A percentile compares a stretch with the other conserved stretches of the same genome.
phyloP scores from a whole-genome alignment of 2,329 filamentous ascomycete species.

The Penicillium sp. region DNA sequence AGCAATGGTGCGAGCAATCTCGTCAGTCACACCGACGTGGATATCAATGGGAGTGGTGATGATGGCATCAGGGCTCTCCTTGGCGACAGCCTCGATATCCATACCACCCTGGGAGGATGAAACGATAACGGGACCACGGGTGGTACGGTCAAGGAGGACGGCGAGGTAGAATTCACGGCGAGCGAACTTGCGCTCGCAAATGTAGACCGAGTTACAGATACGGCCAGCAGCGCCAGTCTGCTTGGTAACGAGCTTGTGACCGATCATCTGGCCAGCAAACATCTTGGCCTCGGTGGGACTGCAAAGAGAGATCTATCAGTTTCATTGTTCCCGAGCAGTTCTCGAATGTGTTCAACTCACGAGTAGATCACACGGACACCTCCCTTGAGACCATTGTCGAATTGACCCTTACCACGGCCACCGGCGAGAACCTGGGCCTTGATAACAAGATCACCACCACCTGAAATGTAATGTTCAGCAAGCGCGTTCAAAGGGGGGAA shows the following conservation, averaged over 20 bases:
- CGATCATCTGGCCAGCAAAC: conserved; percentile 99
- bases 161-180: conserved; percentile 98
- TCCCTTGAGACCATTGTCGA: conserved; percentile 98
- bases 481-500: neutral
- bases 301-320: conserved; percentile 13
- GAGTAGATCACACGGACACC: conserved; percentile 99
- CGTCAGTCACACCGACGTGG: conserved; percentile 90
- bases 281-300: conserved; percentile 88
- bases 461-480: conserved; percentile 38
- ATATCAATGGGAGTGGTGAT: conserved; percentile 92
- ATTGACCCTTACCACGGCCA: conserved; percentile 94
- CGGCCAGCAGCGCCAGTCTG: conserved; percentile 92
- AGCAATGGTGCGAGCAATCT: conserved; percentile 86
- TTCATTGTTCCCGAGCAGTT: neutral
- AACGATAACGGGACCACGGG: conserved; percentile 91
- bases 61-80: conserved; percentile 96
- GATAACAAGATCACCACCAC: conserved; percentile 94
- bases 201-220: conserved; percentile 96
- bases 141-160: conserved; percentile 93
- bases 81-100: conserved; percentile 98
- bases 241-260: conserved; percentile 99
- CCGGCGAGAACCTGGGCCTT: conserved; percentile 98
- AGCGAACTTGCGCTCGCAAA: conserved; percentile 99
- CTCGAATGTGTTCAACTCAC: conserved; percentile 42
- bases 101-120: conserved; percentile 98